These are phyloP conservation scores for Spathaspora girioi DNA, from an alignment of 805 yeast genomes.

Conservation along the genomic window DNA sequence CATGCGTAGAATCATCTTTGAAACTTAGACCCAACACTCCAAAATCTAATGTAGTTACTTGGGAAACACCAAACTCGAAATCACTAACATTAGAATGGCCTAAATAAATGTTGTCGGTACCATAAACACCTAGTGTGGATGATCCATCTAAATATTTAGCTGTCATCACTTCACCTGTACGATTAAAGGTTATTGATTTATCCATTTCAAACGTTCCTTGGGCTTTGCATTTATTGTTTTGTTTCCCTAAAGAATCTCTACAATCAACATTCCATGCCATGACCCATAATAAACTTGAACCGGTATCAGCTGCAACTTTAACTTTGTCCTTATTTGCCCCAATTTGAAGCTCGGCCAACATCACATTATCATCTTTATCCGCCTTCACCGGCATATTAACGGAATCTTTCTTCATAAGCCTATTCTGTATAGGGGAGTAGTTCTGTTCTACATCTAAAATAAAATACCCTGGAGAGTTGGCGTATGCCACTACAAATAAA, in stretches of 20 bases:
- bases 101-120: slow-evolving; percentile 55
- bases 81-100: slow-evolving; percentile 43
- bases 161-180: slow-evolving; percentile 33
- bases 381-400: slow-evolving; percentile 15
- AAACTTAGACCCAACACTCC: slow-evolving; percentile 78
- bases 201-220: slow-evolving; percentile 48
- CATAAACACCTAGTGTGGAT: slow-evolving; percentile 52
- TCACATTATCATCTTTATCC: slow-evolving; percentile 18
- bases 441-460: not conserved
- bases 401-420: not conserved
- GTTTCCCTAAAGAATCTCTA: not conserved
- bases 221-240: no score
- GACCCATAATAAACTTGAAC: slow-evolving; percentile 41
- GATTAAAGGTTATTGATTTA: slow-evolving; percentile 33
- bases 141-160: slow-evolving; percentile 49
- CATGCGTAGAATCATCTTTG: slow-evolving; percentile 23
- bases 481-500: not conserved
- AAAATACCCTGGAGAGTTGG: not conserved
- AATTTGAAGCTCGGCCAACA: slow-evolving; percentile 20
- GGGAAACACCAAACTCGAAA: slow-evolving; percentile 72
- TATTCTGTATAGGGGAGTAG: not conserved
- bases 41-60: slow-evolving; percentile 53
- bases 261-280: slow-evolving; percentile 9
- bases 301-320: slow-evolving; percentile 36
- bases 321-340: slow-evolving; percentile 26